Percentiles rank a stretch among this genome's conserved stretches.
phyloP scores from a whole-genome alignment of 2,329 filamentous ascomycete species.

The Biscogniauxia mediterranea region DNA sequence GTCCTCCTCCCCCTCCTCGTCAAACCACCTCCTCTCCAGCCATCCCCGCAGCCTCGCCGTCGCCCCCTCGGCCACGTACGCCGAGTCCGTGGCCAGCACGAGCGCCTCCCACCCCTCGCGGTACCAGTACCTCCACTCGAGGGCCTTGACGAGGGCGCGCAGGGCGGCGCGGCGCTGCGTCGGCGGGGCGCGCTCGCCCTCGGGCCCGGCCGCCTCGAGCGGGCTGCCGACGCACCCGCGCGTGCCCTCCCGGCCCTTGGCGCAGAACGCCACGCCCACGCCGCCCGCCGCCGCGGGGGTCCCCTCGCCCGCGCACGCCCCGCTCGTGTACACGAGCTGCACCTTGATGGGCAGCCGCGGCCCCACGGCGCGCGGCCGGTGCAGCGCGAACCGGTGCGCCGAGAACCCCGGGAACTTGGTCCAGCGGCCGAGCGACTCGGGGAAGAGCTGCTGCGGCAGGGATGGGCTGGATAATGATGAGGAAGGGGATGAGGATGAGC shows the following conservation, averaged over 20 bases:
- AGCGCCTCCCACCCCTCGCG: slow-evolving; percentile 10
- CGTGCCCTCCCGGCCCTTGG: neutral
- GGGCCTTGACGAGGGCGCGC: slow-evolving; percentile 4
- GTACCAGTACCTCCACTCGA: slow-evolving; percentile 3
- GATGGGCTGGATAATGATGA: neutral
- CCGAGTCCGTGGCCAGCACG: slow-evolving; percentile 7
- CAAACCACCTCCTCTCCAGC: neutral
- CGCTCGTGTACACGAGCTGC: slow-evolving; percentile 5
- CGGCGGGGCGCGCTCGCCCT: neutral
- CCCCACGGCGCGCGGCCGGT: neutral
- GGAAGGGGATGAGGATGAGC: too few species aligned
- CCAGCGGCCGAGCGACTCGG: neutral
- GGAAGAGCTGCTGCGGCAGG: neutral
- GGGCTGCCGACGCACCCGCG: neutral
- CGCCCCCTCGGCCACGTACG: slow-evolving; percentile 7
- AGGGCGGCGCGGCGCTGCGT: slow-evolving; percentile 6
- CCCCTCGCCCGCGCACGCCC: slow-evolving; percentile 1
- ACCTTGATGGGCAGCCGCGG: neutral
- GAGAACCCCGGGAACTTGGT: neutral
- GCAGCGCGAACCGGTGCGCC: neutral
- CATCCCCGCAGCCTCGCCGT: slow-evolving; percentile 3
- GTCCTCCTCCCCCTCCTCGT: neutral
- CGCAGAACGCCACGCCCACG: slow-evolving; percentile 1
- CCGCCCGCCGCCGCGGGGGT: neutral
- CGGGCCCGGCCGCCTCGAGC: slow-evolving; percentile 3